Base-by-base conservation (phyloP, 441 rosid genomes). In the Erysimum cheiri region DNA sequence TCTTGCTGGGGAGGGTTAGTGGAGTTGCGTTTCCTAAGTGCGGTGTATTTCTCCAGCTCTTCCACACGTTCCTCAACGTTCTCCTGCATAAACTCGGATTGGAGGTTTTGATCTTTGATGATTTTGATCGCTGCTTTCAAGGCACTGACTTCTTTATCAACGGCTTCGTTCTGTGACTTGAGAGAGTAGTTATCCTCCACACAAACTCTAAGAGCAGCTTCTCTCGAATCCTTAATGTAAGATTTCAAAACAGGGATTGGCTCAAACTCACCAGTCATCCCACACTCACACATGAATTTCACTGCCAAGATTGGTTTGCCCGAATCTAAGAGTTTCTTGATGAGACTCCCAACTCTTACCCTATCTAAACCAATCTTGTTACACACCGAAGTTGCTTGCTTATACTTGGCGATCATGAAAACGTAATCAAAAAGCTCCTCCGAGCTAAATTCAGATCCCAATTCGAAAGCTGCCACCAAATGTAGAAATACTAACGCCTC, bases 251-350 rank as follows among this genome's bases (percentile, higher is more conserved):
- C 68, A 8, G 82, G 72, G 66, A 85, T 81, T 13, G 92, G 91
- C 15, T 85, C 77, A 68, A 83, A 91, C 64, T 72, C 83, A 67
- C 81, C 81, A 8, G 69, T 69, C 78, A 91, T 69, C 74, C 82
- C 83, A 75, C 90, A 83, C 74, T 89, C 94, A 71, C 81, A 82
- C 61, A 83, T 77, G 67, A 86, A 84, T 72, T 65, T 89, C 60
- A 87, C 83, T 28, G 97, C 88, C 54, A 83, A 62, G 52, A 82
- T 71, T 15, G 78, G 72, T 56, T 88, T 87, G 26, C 80, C 86
- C 68, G 39, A 72, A 22, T 71, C 83, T 37, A 86, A 64, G 56
- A 93, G 94, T 70, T 80, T 86, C 55, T 75, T 76, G 54, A 89
- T 72, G 10, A 89, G 74, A 73, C 78, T 87, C 70, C 85, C 55